Evolutionary conservation across 2,329 filamentous ascomycete genomes (phyloP).

Genomic region (Ceratocystis papillata): DNA sequence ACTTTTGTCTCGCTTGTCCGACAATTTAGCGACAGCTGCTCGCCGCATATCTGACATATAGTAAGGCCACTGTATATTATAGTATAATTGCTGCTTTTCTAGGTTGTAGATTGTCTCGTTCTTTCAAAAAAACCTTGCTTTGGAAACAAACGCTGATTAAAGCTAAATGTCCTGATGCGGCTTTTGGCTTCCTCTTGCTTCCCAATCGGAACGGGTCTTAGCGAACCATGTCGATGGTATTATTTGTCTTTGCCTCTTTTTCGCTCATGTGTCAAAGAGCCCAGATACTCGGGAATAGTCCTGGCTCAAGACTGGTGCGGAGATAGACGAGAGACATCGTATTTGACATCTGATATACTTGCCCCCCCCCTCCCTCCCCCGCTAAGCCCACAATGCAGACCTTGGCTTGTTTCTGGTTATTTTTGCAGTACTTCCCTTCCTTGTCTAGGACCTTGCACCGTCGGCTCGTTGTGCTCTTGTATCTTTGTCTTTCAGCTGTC

Average conservation of each 20-base stretch:
- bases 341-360: no score
- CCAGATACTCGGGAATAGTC: neutral
- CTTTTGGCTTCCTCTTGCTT: neutral
- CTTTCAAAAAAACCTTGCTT: neutral
- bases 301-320: neutral
- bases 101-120: neutral
- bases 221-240: constrained; percentile 5
- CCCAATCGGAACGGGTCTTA: neutral
- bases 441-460: no score
- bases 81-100: neutral
- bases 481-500: neutral
- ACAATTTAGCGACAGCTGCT: no score
- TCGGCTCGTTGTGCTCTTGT: neutral
- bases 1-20: no score
- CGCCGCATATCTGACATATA: no score
- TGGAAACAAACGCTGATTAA: neutral
- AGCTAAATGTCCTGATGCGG: neutral
- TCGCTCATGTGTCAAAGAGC: constrained; percentile 1
- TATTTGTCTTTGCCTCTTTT: neutral
- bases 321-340: neutral
- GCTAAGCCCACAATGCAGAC: neutral
- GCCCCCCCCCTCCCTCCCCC: no score
- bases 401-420: neutral
- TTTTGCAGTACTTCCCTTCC: neutral
- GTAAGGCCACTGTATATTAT: neutral